Conservation (phyloP, 225 moss, liverwort and hornwort species). For the Climacium dendroides region DNA sequence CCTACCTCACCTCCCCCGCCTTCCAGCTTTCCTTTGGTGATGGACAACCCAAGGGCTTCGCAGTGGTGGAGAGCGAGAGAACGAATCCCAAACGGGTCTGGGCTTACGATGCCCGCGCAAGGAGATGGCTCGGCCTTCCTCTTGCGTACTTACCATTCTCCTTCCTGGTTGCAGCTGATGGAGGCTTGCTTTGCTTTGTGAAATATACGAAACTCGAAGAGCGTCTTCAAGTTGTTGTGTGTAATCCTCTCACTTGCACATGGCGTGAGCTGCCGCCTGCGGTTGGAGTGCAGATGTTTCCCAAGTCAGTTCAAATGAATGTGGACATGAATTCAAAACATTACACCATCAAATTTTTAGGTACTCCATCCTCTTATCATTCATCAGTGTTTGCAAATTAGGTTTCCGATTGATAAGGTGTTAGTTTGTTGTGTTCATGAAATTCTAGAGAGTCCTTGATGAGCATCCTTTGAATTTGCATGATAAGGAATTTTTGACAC, state of each 20-base stretch:
- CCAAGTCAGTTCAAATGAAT: conserved; percentile 3
- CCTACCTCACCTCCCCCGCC: background rate
- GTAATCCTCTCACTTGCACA: conserved; percentile 21
- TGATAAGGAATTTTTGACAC: background rate
- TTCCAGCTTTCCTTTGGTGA: conserved; percentile 7
- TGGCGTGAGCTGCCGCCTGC: conserved; percentile 32
- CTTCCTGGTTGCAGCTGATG: conserved; percentile 22
- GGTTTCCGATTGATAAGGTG: background rate
- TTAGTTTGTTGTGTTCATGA: background rate
- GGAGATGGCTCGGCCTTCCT: conserved; percentile 1
- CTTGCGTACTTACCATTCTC: conserved; percentile 23
- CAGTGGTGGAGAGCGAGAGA: conserved; percentile 19
- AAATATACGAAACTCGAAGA: background rate
- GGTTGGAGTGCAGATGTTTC: conserved; percentile 3
- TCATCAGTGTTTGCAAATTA: background rate
- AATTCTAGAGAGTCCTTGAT: background rate
- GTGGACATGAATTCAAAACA: conserved; percentile 1
- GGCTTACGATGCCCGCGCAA: conserved; percentile 8
- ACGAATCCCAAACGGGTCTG: background rate
- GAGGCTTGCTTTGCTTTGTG: conserved; percentile 28
- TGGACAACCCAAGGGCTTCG: background rate
- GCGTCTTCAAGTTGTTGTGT: conserved; percentile 16
- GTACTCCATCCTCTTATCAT: background rate
- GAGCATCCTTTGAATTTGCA: background rate
- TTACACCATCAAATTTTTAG: conserved; percentile 21